Base-by-base conservation (phyloP, 2,329 filamentous ascomycete genomes). In the Neofusicoccum parvum region DNA sequence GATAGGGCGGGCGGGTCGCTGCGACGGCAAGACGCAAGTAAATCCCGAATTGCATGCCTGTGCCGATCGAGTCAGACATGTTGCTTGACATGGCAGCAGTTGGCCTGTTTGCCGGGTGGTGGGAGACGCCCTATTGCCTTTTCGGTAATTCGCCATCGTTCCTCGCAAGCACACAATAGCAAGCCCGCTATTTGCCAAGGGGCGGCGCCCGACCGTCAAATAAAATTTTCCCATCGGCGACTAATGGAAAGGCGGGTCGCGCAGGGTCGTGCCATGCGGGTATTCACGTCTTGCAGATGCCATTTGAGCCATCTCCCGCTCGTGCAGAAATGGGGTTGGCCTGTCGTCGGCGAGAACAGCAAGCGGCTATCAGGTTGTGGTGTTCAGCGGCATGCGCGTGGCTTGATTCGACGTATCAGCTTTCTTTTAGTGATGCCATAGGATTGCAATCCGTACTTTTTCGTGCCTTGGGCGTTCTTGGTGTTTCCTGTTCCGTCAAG, bases 91-190 rank as follows among this genome's bases (percentile, higher is more conserved):
- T 50, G 46, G 46, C 10, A 50, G 46, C 12, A 14, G 12, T 12
- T 6, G 23, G 11, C 12, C 46, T 50, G n/a, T 48, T 23, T 23
- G 23, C 23, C 23, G 23, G 23, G 23, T 23, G 23, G 23, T 32
- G 23, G 15, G 9, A 60, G 27, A 14, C 23, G 41, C 27, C 27
- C 56, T 58, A 60, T 60, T 46, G 10, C 56, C 5, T 36, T 60
- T 60, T 36, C 5, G 56, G 56, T 60, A 60, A 60, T 60, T 60
- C 56, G 56, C 56, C 56, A 60, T 60, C 56, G 15, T 10, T 23
- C 27, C 56, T 27, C 3, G 27, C 15, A 17, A 60, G 56, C 56
- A 60, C 56, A 60, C 56, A 60, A 60, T 60, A 32, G 37, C 53
- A 34, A 36, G 37, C 39, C 39, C 20, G 53, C 23, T 34, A 45